These are phyloP conservation scores for Solanum hybrid DNA, from an alignment of 305 asterid species.

Conservation along the genomic window DNA sequence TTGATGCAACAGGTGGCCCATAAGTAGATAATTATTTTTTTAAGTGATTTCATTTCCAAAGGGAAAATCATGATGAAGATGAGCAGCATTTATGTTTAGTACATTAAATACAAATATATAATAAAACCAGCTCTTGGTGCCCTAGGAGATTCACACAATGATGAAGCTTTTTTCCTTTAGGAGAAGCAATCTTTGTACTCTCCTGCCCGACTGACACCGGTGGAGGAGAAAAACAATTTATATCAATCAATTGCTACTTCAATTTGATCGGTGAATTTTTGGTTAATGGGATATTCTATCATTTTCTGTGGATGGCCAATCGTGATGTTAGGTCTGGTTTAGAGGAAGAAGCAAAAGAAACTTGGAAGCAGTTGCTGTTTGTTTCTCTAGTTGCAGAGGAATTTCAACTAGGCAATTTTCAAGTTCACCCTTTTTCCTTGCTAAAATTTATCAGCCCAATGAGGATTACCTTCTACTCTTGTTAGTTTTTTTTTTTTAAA, in stretches of 20 bases:
- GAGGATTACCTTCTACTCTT: neutral
- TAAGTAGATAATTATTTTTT: neutral
- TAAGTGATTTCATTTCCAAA: neutral
- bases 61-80: neutral
- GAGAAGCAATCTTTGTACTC: neutral
- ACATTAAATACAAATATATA: neutral
- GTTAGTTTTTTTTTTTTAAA: neutral
- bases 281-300: neutral
- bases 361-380: neutral
- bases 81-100: neutral
- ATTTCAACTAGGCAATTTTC: neutral
- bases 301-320: neutral
- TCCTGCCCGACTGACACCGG: neutral
- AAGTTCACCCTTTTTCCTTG: neutral
- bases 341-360: neutral
- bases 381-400: neutral
- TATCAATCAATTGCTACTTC: neutral
- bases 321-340: neutral
- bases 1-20: conserved; percentile 61
- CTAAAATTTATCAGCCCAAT: neutral
- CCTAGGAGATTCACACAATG: neutral
- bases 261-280: neutral
- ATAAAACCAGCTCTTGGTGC: neutral
- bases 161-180: neutral
- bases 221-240: neutral